Evolutionary conservation across 352 stramenopile genomes (phyloP).

Genomic region (Lagenidium giganteum): DNA sequence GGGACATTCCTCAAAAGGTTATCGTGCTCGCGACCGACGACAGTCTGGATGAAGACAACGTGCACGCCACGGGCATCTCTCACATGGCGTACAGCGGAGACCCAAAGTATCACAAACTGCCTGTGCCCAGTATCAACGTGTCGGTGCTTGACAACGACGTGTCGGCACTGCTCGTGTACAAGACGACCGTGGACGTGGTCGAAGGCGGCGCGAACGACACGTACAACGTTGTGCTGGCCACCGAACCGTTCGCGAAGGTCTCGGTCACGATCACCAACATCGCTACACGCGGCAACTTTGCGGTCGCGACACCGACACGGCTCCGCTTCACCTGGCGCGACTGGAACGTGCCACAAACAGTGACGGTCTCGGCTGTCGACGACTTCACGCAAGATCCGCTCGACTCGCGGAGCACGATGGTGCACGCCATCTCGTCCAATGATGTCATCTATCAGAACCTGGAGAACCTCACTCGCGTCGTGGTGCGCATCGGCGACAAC

Average conservation of each 20-base stretch:
- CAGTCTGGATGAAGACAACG: constrained; percentile 58
- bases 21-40: constrained; percentile 56
- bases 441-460: constrained; percentile 61
- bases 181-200: constrained; percentile 29
- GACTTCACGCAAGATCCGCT: constrained; percentile 46
- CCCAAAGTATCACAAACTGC: constrained; percentile 55
- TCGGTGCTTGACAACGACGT: constrained; percentile 57
- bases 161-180: constrained; percentile 42
- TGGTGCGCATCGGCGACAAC: constrained; percentile 54
- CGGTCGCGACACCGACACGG: constrained; percentile 18
- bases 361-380: constrained; percentile 51
- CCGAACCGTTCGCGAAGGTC: constrained; percentile 71
- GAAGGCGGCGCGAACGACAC: constrained; percentile 37
- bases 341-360: constrained; percentile 55
- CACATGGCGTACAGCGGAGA: constrained; percentile 64
- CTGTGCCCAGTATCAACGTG: constrained; percentile 58
- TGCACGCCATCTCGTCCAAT: constrained; percentile 52
- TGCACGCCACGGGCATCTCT: constrained; percentile 59
- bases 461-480: constrained; percentile 32
- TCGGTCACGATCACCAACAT: constrained; percentile 42
- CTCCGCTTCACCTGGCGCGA: constrained; percentile 64
- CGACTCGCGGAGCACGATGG: constrained; percentile 41
- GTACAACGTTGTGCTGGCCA: constrained; percentile 48
- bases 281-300: constrained; percentile 38
- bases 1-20: constrained; percentile 56